Percentiles rank a stretch among this genome's conserved stretches.
Conservation (phyloP, 768 basidiomycete species). For the Trametes punicea region DNA sequence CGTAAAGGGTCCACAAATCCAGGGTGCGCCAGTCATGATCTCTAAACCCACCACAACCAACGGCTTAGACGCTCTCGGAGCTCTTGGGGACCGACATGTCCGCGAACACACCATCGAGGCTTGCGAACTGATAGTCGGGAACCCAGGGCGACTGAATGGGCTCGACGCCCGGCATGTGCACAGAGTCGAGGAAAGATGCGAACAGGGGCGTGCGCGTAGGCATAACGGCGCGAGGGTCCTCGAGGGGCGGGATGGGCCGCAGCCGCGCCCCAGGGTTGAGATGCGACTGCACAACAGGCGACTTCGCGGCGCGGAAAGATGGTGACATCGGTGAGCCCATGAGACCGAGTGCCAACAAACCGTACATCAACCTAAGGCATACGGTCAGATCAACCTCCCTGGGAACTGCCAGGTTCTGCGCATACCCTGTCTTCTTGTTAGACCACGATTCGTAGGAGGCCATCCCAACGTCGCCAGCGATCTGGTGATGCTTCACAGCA, state of each 20-base stretch:
- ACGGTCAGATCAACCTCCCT: neutral
- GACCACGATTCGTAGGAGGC: constrained; percentile 23
- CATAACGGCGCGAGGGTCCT: constrained; percentile 19
- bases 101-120: constrained; percentile 19
- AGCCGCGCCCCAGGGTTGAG: constrained; percentile 7
- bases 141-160: constrained; percentile 24
- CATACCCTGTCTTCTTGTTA: constrained; percentile 21
- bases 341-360: constrained; percentile 21
- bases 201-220: constrained; percentile 22
- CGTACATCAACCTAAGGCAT: constrained; percentile 17
- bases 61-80: constrained; percentile 13
- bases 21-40: constrained; percentile 15
- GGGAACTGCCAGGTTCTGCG: neutral
- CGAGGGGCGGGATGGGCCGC: constrained; percentile 15
- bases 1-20: constrained; percentile 19
- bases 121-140: constrained; percentile 18
- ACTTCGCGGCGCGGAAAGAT: constrained; percentile 9
- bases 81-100: constrained; percentile 21
- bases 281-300: constrained; percentile 3
- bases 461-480: constrained; percentile 22
- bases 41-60: constrained; percentile 6
- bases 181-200: constrained; percentile 23
- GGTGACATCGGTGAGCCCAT: constrained; percentile 21
- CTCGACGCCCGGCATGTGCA: constrained; percentile 22
- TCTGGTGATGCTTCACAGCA: constrained; percentile 11